Conservation (phyloP, 2,329 filamentous ascomycete genomes). For the Claviceps lovelessii region DNA sequence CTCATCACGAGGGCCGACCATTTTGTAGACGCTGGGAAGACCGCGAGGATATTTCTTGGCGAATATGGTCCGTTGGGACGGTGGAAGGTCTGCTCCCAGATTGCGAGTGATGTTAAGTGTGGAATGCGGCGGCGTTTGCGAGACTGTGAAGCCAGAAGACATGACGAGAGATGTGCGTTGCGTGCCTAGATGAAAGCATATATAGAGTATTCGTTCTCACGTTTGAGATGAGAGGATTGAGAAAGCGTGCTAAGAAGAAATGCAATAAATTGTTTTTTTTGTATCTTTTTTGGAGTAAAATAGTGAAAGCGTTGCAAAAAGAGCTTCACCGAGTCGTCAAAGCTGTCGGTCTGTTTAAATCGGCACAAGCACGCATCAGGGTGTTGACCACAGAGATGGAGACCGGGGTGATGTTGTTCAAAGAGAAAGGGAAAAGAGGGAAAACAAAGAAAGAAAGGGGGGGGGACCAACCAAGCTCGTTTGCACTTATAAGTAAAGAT, state of each 20-base stretch:
- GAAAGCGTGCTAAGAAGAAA: too few relatives aligned
- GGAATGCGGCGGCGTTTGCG: background rate
- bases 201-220: background rate
- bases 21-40: conserved; percentile 20
- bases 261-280: background rate
- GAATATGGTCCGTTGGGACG: conserved; percentile 14
- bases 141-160: background rate
- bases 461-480: background rate
- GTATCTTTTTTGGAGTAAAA: background rate
- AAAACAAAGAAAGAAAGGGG: background rate
- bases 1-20: conserved; percentile 14
- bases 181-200: background rate
- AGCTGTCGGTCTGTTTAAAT: background rate
- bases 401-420: background rate
- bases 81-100: conserved; percentile 11
- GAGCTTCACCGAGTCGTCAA: background rate
- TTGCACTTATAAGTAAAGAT: conserved; percentile 1
- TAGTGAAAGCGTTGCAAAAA: background rate
- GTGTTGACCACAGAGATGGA: background rate
- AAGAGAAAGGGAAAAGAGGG: background rate
- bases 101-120: conserved; percentile 9
- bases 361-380: background rate
- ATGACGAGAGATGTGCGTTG: background rate
- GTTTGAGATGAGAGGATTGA: background rate
- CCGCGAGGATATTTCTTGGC: conserved; percentile 22